Evolutionary conservation across 2,329 filamentous ascomycete species (phyloP).

Genomic region (Lasiodiplodia sp.): DNA sequence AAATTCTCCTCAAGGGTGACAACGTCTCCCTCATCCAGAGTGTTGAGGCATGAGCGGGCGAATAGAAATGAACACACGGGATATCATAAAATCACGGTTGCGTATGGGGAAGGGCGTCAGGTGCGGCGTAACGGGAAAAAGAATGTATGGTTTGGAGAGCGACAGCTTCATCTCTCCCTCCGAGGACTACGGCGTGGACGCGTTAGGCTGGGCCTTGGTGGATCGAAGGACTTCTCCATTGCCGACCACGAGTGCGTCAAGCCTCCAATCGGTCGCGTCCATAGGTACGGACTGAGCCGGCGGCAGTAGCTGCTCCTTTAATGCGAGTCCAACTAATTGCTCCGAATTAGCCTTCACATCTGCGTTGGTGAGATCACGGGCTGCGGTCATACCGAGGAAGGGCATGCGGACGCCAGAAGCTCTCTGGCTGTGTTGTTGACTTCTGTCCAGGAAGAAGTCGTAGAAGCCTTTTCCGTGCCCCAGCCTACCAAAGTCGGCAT

Average conservation of each 20-base stretch:
- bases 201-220: slow-evolving; percentile 1
- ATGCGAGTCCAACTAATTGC: slow-evolving; percentile 74
- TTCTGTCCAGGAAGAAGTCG: slow-evolving; percentile 87
- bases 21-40: slow-evolving; percentile 80
- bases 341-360: slow-evolving; percentile 19
- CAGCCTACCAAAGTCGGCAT: slow-evolving; percentile 74
- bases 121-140: slow-evolving; percentile 24
- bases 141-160: slow-evolving; percentile 14
- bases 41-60: slow-evolving; percentile 14
- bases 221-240: slow-evolving; percentile 62
- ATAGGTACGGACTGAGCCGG: slow-evolving; percentile 73
- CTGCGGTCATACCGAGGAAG: slow-evolving; percentile 60
- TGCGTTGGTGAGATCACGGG: not conserved
- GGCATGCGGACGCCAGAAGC: slow-evolving; percentile 55
- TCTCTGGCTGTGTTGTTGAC: slow-evolving; percentile 58
- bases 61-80: not conserved
- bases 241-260: slow-evolving; percentile 80
- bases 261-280: slow-evolving; percentile 76
- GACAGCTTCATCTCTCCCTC: slow-evolving; percentile 15
- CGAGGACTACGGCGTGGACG: slow-evolving; percentile 15
- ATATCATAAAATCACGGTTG: slow-evolving; percentile 17
- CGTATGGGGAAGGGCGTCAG: slow-evolving; percentile 15
- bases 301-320: slow-evolving; percentile 83
- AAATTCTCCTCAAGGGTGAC: slow-evolving; percentile 87
- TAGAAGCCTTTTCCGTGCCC: slow-evolving; percentile 98